A percentile compares a stretch with the other conserved stretches of the same genome.
Evolutionary conservation across 352 stramenopile genomes (phyloP).

Genomic region (Vaucheria bursata): DNA sequence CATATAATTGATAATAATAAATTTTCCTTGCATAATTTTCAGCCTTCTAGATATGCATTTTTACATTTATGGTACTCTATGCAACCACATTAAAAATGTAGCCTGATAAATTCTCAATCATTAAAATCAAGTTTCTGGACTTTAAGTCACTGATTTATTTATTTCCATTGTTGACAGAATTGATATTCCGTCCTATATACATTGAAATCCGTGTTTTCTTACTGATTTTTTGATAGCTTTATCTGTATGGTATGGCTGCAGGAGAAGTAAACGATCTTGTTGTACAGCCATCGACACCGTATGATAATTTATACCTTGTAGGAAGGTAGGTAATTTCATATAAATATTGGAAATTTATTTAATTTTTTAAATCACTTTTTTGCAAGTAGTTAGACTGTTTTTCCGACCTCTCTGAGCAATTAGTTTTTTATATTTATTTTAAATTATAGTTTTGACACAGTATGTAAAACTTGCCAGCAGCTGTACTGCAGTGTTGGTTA

Average conservation of each 20-base stretch:
- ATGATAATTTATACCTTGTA: conserved; percentile 13
- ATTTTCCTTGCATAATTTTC: too few species aligned
- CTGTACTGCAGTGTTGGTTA: conserved; percentile 68
- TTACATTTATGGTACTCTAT: too few species aligned
- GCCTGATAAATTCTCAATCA: too few species aligned
- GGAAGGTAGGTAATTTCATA: too few species aligned
- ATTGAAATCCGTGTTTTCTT: too few species aligned
- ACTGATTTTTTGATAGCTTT: conserved; percentile 45
- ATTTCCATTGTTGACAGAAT: too few species aligned
- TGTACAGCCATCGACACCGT: conserved; percentile 19
- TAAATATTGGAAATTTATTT: neutral
- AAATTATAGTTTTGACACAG: conserved; percentile 51
- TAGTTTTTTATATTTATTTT: neutral
- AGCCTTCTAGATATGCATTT: too few species aligned
- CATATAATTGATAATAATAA: too few species aligned
- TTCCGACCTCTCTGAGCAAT: neutral
- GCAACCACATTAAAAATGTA: too few species aligned
- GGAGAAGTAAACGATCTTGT: conserved; percentile 47
- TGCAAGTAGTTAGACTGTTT: neutral
- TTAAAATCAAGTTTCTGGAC: too few species aligned
- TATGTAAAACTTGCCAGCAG: conserved; percentile 64
- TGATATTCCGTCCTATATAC: too few species aligned
- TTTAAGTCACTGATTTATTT: too few species aligned
- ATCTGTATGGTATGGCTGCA: conserved; percentile 47
- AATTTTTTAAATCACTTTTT: neutral